Evolutionary conservation across 1,284 basidiomycete genomes (phyloP).

Genomic region (Puccinia horiana): DNA sequence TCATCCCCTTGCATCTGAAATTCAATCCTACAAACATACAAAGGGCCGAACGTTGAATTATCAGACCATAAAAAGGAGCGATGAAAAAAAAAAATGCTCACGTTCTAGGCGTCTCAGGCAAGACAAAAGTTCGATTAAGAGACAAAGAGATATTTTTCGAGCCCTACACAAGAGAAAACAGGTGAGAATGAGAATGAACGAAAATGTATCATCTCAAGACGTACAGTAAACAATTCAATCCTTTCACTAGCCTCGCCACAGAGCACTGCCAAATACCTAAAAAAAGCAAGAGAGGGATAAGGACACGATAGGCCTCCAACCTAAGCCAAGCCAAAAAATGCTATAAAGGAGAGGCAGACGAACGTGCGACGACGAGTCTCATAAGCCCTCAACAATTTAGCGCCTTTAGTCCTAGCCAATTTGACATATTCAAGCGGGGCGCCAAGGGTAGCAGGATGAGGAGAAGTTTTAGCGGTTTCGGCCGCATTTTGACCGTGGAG

Average conservation of each 20-base stretch:
- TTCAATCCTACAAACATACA: conserved; percentile 62
- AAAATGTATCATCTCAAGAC: conserved; percentile 61
- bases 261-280: conserved; percentile 79
- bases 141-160: conserved; percentile 55
- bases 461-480: conserved; percentile 35
- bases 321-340: neutral
- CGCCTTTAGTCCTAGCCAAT: conserved; percentile 81
- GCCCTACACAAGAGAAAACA: conserved; percentile 50
- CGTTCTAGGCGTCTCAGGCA: conserved; percentile 79
- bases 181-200: conserved; percentile 63
- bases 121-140: conserved; percentile 72
- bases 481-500: conserved; percentile 30
- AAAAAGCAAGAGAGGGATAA: neutral
- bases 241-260: conserved; percentile 90
- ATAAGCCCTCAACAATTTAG: conserved; percentile 75
- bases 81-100: neutral
- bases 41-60: neutral
- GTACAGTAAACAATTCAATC: conserved; percentile 77
- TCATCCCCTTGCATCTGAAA: conserved; percentile 84
- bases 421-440: conserved; percentile 74
- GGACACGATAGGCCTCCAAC: neutral
- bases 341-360: conserved; percentile 50
- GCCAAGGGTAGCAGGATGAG: conserved; percentile 46
- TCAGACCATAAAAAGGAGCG: neutral
- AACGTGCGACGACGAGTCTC: conserved; percentile 83